Evolutionary conservation across 139 green algal species (phyloP), one percentile per base, ranked within the genome.

Genomic region (Tetradesmus lagerheimii): DNA sequence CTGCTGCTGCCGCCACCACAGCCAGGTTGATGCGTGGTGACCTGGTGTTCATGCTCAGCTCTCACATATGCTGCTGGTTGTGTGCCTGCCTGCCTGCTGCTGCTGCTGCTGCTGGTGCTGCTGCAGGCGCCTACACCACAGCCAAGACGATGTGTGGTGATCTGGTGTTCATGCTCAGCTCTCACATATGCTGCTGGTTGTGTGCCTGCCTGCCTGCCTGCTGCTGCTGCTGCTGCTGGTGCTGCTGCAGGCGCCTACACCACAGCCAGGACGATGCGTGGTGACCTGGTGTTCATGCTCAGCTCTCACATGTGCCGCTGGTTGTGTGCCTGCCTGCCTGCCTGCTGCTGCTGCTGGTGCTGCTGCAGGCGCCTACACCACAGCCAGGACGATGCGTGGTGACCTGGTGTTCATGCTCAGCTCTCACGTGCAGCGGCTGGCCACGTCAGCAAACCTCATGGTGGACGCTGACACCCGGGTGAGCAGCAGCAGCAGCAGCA

Each of bases 351-450:
- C 34, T 57, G 27, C 57, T 64, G n/a, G 3, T n/a, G 66, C 67
- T n/a, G 11, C n/a, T 87, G 81, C 90, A 94, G 94, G 94, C 20
- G 94, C 94, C 9, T 97, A 97, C 91, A 97, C 94, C 23, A 95
- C 94, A 23, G 92, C 93, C 2, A 89, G 94, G 29, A 96, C 94
- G 2, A 86, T 97, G 0, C 78, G 88, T 43, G 83, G 88, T 27
- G 41, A 50, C 25, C 76, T 87, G 12, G 91, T 96, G 15, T 95
- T 97, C 84, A 95, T 95, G 74, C 89, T 97, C 6, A 62, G 66
- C 0, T 93, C 93, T 31, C 94, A 97, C 86, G 91, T 97, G 66
- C 31, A 95, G 4, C 87, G 94, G 4, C 89, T 97, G 39, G 92
- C 93, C 16, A 91, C 71, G 66, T 95, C 89, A 77, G 91, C 88